Base-by-base conservation (phyloP, 371 early-diverging fungal species). In the Mortierella sp. region DNA sequence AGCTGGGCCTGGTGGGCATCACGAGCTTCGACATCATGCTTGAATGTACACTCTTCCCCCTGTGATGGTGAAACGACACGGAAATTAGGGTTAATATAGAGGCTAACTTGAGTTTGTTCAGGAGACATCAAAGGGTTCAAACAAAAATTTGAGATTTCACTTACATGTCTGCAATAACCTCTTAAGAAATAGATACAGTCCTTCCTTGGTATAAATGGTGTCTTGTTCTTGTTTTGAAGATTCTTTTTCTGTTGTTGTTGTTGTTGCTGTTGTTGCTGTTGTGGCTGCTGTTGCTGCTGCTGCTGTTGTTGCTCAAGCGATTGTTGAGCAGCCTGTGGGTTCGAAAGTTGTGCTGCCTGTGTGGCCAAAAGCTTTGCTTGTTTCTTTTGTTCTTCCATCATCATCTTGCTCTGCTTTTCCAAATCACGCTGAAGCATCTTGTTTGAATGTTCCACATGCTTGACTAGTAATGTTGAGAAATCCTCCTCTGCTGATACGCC, bases 391-490 rank as follows among this genome's bases (percentile, higher is more conserved):
- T 67, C 67, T 33, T 66, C 58, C 38, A 59, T 0, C 70, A 79
- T 66, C 65, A 59, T 52, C 48, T 55, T 62, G 40, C 57, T 67
- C 43, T 79, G 74, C 22, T 61, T 50, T 64, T 79, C 64, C 13
- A 79, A 59, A 33, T 79, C 70, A 6, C 67, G 63, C n/a, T 79
- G 70, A 19, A 79, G 65, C 40, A 67, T 67, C 36, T 74, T 69
- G 68, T 69, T 79, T 21, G 70, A 62, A 32, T 70, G 67, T 47
- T 70, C 70, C 40, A 79, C 70, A 64, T 79, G 79, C 45, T 79
- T 43, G 21, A 74, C 33, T n/a, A 79, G 32, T 5, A 79, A 33
- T 4, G 70, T 58, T 11, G 74, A 70, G 60, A 79, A 79, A 58
- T 79, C 79, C 1, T 74, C 74, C 0, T 79, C 79, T 16, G 58